Base-by-base conservation (phyloP, 2,329 filamentous ascomycete genomes). In the Simplicillium aogashimaense region DNA sequence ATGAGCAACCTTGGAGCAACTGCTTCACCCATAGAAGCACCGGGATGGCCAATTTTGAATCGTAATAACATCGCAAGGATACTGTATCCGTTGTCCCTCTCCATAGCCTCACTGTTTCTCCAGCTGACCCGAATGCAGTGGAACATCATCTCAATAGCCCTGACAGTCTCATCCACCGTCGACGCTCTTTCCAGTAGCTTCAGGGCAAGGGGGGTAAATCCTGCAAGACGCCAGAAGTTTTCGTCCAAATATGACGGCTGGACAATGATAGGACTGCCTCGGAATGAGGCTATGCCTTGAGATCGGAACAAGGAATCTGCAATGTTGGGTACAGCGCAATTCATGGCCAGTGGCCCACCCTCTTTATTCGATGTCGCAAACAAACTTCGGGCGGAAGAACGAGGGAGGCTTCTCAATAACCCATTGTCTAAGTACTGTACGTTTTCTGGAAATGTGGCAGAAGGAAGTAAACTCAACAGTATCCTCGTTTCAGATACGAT, bases 21-120 rank as follows among this genome's bases (percentile, higher is more conserved):
- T 1, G 50, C 46, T 11, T 64, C 62, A 12, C 48, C 50, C 6
- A 46, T 42, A 7, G 54, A 29, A 42, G 54, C 50, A 45, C 59
- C 48, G 36, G 61, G 50, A 49, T 72, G 70, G 5, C 83, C 83
- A 28, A 95, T 69, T 57, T 95, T 95, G 40, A 86, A 84, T 40
- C 87, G 81, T 17, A 98, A 64, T 14, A 97, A 71, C 59, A 88
- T 79, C 32, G 84, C 84, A 38, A 98, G 65, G 29, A 97, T 85
- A 18, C 86, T 83, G 56, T 95, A 98, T 0, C 90, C 94, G 50
- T 94, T 92, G 44, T 94, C 88, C 52, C 86, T 81, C 59, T 98
- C 92, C 84, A 98, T 95, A 18, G 92, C 89, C 58, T 98, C 94
- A 50, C 92, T 97, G 49, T 97, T 97, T 47, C 92, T 78, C 92